Base-by-base conservation (phyloP, 257 asterid species). In the Gardenia jasminoides region DNA sequence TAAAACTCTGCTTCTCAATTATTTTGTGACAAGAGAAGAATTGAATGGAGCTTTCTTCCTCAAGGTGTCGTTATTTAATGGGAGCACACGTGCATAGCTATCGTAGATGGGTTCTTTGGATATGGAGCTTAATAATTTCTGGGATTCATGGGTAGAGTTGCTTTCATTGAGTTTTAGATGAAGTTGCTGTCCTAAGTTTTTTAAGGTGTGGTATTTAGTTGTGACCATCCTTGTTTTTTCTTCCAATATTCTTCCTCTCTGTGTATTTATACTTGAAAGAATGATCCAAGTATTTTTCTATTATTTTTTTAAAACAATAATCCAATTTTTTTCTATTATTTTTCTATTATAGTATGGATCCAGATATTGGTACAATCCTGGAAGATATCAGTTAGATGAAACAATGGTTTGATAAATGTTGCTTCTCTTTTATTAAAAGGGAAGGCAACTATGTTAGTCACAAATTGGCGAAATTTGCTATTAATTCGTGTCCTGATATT, bases 21-120 rank as follows among this genome's bases (percentile, higher is more conserved):
- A 69, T 69, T 43, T 33, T 22, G 7, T 22, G 72, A 30, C 52
- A 0, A 24, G 47, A 68, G 72, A 67, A 52, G 15, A 52, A 52
- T 13, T 3, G 6, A 28, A 64, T 28, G 41, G 69, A 64, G 41
- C 15, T 13, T 1, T 65, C 26, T n/a, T 17, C 19, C 56, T 31
- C 13, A 11, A 28, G 64, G 39, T 44, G 65, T 72, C 46, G 41
- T 8, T 62, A 78, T 67, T 82, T 58, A 82, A 82, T 84, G 88
- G 88, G 82, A 68, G 71, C 91, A 78, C 88, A 85, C 89, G 88
- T 84, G 83, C 84, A 73, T 78, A 64, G 62, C 72, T 30, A 67
- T 30, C 50, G 70, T 70, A 30, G 43, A 65, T 65, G 1, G 10
- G 44, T 28, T 66, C 43, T 15, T 15, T 36, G 41, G 70, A 62